Evolutionary conservation across 2,329 filamentous ascomycete species (phyloP).

Genomic region (Botrytis paeoniae): DNA sequence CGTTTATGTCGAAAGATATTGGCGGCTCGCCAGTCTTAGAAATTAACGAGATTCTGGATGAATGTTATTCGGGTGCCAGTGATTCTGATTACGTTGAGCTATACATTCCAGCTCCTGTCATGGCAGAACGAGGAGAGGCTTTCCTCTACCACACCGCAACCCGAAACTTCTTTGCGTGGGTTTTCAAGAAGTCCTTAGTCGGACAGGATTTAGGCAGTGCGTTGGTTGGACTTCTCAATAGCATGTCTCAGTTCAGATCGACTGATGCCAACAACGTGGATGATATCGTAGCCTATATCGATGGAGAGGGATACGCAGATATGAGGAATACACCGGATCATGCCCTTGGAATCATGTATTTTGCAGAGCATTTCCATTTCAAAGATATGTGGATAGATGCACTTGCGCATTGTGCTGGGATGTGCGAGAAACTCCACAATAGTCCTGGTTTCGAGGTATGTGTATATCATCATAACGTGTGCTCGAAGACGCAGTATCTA

Average conservation of each 20-base stretch:
- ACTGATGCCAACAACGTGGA: slow-evolving; percentile 53
- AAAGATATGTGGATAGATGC: slow-evolving; percentile 68
- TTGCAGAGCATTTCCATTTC: slow-evolving; percentile 64
- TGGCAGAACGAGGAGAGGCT: slow-evolving; percentile 50
- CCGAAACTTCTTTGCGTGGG: slow-evolving; percentile 73
- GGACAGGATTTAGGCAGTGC: slow-evolving; percentile 63
- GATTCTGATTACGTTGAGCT: slow-evolving; percentile 47
- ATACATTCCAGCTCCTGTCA: slow-evolving; percentile 64
- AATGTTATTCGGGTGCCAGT: not conserved
- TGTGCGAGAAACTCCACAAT: slow-evolving; percentile 59
- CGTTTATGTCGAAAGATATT: slow-evolving; percentile 42
- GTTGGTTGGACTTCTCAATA: slow-evolving; percentile 61
- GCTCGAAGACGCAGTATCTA: not conserved
- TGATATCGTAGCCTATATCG: slow-evolving; percentile 63
- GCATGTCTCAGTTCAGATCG: slow-evolving; percentile 60
- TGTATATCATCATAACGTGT: slow-evolving; percentile 20
- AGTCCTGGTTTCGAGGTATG: slow-evolving; percentile 61
- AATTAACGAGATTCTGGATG: not conserved
- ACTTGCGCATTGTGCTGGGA: slow-evolving; percentile 75
- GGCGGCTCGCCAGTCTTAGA: slow-evolving; percentile 23
- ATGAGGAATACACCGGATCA: slow-evolving; percentile 65
- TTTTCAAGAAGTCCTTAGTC: slow-evolving; percentile 63
- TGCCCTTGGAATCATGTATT: slow-evolving; percentile 63
- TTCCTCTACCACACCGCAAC: slow-evolving; percentile 65
- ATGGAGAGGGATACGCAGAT: slow-evolving; percentile 66